Evolutionary conservation across 805 yeast species (phyloP), one percentile per base, ranked within the genome.

Genomic region (Zygosaccharomyces lentus): DNA sequence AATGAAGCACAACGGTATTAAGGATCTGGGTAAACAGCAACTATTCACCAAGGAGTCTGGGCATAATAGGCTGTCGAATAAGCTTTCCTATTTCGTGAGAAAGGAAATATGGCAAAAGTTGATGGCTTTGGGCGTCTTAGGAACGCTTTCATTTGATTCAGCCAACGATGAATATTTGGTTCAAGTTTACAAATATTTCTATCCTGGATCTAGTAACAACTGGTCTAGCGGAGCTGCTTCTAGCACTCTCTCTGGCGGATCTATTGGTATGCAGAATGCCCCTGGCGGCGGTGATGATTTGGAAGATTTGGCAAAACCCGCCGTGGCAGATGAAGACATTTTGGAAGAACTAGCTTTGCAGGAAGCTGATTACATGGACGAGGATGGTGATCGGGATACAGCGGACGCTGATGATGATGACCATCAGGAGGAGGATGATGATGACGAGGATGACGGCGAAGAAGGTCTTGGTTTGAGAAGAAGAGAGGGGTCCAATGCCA

Each of bases 21-120:
- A 29, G 15, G 39, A 43, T 23, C 15, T 35, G 21, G 23, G 25
- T 9, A 37, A 37, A 10, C 44, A 41, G 17, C 37, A 40, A n/a
- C 35, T 39, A 17, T n/a, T 37, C 10, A 34, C 40, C 6, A 25
- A 16, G n/a, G 48, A 43, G 8, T 34, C 38, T 4, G 34, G 37
- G 6, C 30, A 38, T 13, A 35, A 31, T 9, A 47, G 41, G 35
- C 16, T 46, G 4, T 47, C 49, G 5, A 46, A 45, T 6, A 45
- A 48, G 27, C 42, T 56, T n/a, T 50, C 53, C 6, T 47, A 47
- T 23, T 47, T 50, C 2, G 41, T 55, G 4, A 55, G 59, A 41
- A 64, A 59, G 34, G 66, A 64, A 36, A 57, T 64, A 8, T 64
- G 68, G 68, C 56, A 57, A 15, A 60, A 54, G 41, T 43, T 64